Percentiles rank a stretch among this genome's conserved stretches.
Evolutionary conservation across 2,329 filamentous ascomycete species (phyloP).

Genomic region (Biscogniauxia mediterranea): DNA sequence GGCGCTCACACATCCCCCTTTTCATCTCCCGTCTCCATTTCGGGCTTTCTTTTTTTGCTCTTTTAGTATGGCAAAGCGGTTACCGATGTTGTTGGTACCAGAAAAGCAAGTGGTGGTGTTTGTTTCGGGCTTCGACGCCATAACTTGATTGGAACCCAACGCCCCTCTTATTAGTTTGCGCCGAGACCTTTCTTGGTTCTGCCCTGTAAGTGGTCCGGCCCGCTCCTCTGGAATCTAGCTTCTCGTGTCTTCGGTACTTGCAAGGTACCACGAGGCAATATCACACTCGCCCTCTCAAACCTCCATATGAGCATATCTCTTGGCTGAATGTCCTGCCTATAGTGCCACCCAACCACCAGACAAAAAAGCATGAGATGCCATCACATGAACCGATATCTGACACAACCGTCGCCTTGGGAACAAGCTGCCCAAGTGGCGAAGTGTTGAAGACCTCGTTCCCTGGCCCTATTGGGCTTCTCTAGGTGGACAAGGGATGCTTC

Average conservation of each 20-base stretch:
- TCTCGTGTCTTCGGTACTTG: neutral
- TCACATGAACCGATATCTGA: neutral
- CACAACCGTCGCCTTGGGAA: neutral
- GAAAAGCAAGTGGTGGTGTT: neutral
- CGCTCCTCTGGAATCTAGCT: neutral
- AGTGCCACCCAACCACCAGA: neutral
- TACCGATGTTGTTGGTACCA: neutral
- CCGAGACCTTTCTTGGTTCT: neutral
- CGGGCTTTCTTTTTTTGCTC: neutral
- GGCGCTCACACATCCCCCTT: neutral
- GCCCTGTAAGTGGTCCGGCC: neutral
- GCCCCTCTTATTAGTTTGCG: neutral
- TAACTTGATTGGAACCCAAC: neutral
- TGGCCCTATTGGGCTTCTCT: neutral
- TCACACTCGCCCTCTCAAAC: neutral
- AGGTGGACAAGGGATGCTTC: neutral
- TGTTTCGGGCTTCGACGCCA: neutral
- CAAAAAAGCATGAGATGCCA: neutral
- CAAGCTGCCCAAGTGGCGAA: neutral
- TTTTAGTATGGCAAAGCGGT: neutral
- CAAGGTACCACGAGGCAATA: neutral
- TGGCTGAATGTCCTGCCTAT: neutral
- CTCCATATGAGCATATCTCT: neutral
- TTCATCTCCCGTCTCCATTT: neutral
- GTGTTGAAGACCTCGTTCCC: neutral